A percentile compares a stretch with the other conserved stretches of the same genome.
Evolutionary conservation across 2,329 filamentous ascomycete species (phyloP).

Genomic region (Exophiala mesophila): DNA sequence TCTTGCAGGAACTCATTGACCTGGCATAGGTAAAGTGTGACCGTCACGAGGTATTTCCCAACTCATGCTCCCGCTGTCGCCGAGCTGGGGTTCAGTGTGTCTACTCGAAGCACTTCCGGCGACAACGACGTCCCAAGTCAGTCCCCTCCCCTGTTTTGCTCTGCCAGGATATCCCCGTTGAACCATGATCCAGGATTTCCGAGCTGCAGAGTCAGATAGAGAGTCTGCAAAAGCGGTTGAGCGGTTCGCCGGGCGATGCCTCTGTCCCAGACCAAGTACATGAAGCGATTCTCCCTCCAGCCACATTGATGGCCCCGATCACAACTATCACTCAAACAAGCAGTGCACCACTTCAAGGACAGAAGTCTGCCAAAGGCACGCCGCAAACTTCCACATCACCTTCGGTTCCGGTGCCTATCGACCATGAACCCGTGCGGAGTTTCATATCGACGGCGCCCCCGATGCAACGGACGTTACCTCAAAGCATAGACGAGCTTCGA

Average conservation of each 20-base stretch:
- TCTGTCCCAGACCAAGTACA: not conserved
- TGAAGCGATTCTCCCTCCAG: conserved; percentile 2
- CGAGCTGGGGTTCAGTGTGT: conserved; percentile 3
- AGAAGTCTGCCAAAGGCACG: too few species aligned
- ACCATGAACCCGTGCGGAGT: too few species aligned
- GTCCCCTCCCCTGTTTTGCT: too few species aligned
- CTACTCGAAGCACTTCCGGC: not conserved
- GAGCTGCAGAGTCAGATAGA: conserved; percentile 7
- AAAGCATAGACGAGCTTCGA: not conserved
- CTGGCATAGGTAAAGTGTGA: conserved; percentile 4
- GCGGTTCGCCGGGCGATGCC: not conserved
- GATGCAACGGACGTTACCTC: too few species aligned
- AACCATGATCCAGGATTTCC: not conserved
- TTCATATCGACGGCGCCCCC: too few species aligned
- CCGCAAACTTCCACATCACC: too few species aligned
- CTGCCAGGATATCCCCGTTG: not conserved
- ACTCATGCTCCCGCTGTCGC: conserved; percentile 7
- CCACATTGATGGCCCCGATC: not conserved
- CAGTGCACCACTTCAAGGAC: too few species aligned
- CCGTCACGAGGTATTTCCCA: not conserved
- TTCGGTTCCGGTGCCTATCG: too few species aligned
- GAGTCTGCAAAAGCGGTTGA: conserved; percentile 2
- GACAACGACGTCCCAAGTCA: conserved; percentile 2
- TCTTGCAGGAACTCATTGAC: not conserved
- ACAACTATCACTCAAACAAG: not conserved